A percentile compares a stretch with the other conserved stretches of the same genome.
Evolutionary conservation across 768 basidiomycete species (phyloP).

Genomic region (Rhodotorula babjevae): DNA sequence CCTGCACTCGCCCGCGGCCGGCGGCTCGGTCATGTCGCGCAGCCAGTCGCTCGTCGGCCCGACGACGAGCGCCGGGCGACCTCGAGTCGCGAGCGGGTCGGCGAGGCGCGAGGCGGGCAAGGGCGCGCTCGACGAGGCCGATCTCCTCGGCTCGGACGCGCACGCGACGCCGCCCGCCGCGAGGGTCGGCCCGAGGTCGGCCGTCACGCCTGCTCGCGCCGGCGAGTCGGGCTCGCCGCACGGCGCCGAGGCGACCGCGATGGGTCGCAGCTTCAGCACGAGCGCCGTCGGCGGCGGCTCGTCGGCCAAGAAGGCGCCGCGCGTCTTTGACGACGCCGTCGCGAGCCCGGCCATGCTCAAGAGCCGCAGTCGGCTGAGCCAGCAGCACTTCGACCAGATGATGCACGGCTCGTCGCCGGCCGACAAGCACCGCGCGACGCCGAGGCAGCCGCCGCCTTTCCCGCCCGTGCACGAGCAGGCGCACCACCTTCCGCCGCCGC

Average conservation of each 20-base stretch:
- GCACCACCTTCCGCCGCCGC: neutral
- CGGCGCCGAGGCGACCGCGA: conserved; percentile 5
- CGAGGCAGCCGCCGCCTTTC: neutral
- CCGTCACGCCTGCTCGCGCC: conserved; percentile 5
- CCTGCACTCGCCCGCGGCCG: conserved; percentile 1
- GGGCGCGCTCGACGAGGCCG: conserved; percentile 46
- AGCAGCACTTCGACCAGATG: conserved; percentile 32
- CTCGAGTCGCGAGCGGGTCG: neutral
- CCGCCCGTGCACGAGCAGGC: conserved; percentile 3
- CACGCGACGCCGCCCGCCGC: conserved; percentile 7
- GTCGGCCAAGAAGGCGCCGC: neutral
- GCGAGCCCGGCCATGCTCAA: conserved; percentile 36
- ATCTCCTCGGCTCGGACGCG: neutral
- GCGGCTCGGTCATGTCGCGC: conserved; percentile 8
- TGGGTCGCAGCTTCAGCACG: conserved; percentile 30
- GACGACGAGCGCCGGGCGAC: neutral
- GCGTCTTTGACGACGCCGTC: conserved; percentile 28
- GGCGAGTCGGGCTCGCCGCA: conserved; percentile 15
- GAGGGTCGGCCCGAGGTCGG: neutral
- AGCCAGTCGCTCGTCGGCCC: conserved; percentile 21
- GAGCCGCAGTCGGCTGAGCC: conserved; percentile 25
- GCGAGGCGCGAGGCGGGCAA: neutral
- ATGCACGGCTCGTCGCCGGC: neutral
- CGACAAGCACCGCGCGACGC: neutral
- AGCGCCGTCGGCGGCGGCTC: conserved; percentile 21